These are phyloP conservation scores for Mucor velutinosus DNA, from an alignment of 371 early-diverging fungal genomes.

Conservation along the genomic window DNA sequence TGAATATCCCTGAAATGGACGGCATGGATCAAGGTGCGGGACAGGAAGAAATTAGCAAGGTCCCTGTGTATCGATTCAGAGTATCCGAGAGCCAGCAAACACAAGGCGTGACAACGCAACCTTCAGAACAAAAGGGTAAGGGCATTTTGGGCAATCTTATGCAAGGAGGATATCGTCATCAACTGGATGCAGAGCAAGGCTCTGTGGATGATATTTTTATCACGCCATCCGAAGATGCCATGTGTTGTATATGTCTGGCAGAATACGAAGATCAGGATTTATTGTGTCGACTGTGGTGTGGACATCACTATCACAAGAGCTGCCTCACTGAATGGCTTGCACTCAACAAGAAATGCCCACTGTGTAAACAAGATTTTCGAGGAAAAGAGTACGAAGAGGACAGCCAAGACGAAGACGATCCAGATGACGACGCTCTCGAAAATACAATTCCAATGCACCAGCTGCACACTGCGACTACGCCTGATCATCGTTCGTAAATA, in stretches of 20 bases:
- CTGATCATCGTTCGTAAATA: not conserved
- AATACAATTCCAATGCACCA: not conserved
- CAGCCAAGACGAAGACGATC: not conserved
- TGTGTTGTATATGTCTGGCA: slow-evolving; percentile 65
- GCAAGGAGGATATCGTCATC: slow-evolving; percentile 1
- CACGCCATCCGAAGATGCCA: slow-evolving; percentile 42
- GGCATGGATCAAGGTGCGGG: not conserved
- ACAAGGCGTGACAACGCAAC: not conserved
- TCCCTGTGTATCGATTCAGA: slow-evolving; percentile 45
- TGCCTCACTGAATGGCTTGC: slow-evolving; percentile 41
- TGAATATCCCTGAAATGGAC: slow-evolving; percentile 3
- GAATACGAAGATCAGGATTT: slow-evolving; percentile 63
- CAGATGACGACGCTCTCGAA: not conserved
- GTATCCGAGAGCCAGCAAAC: not conserved
- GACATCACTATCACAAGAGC: slow-evolving; percentile 41
- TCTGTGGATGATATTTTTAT: slow-evolving; percentile 22
- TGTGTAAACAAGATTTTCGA: slow-evolving; percentile 38
- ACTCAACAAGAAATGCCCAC: slow-evolving; percentile 36
- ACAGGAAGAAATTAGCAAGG: slow-evolving; percentile 19
- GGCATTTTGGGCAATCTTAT: slow-evolving; percentile 19
- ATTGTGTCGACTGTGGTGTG: slow-evolving; percentile 56
- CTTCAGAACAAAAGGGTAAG: not conserved
- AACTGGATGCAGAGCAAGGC: not conserved
- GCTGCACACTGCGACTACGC: not conserved
- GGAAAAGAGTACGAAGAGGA: slow-evolving; percentile 22